Evolutionary conservation across 345 rosid genomes (phyloP).

Genomic region (Citrus maxima): DNA sequence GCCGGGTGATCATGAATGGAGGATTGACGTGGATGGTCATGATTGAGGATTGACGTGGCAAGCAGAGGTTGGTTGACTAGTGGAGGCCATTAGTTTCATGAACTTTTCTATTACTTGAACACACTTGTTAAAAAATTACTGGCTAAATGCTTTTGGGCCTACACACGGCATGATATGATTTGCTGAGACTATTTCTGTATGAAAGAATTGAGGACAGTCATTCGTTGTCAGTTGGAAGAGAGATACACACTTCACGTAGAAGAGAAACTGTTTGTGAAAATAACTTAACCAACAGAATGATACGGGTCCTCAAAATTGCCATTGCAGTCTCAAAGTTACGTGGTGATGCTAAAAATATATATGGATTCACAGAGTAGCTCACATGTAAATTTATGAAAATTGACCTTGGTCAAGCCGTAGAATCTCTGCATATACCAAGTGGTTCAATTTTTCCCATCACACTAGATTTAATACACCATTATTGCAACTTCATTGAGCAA

Average conservation of each 20-base stretch:
- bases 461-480: too few species aligned
- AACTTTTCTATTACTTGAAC: not conserved
- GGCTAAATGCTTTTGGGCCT: not conserved
- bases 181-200: not conserved
- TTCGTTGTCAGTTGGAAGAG: not conserved
- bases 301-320: not conserved
- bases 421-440: not conserved
- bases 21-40: too few species aligned
- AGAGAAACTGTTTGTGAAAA: slow-evolving; percentile 11
- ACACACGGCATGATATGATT: not conserved
- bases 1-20: too few species aligned
- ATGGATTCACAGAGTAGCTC: not conserved
- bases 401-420: not conserved
- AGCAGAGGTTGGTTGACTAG: not conserved
- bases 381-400: not conserved
- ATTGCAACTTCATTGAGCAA: not conserved
- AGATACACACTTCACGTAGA: not conserved
- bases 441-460: too few species aligned
- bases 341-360: too few species aligned
- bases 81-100: not conserved
- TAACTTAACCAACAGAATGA: not conserved
- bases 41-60: not conserved
- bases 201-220: not conserved
- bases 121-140: not conserved
- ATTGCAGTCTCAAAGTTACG: not conserved